phyloP scores from a whole-genome alignment of 225 moss, liverwort and hornwort species.

The Marchantia paleacea region DNA sequence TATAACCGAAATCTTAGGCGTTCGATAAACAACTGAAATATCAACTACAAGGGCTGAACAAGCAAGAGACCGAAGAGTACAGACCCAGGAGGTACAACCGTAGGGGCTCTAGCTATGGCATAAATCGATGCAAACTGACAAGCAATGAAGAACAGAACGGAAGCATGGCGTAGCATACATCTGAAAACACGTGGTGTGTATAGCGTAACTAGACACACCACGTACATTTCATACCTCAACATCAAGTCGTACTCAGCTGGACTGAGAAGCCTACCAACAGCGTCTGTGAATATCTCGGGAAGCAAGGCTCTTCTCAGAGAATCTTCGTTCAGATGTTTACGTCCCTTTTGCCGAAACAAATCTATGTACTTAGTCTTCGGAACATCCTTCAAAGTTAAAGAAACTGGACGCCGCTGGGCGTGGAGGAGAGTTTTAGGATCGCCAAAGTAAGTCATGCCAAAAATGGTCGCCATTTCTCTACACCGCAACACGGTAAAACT shows the following conservation, averaged over 20 bases:
- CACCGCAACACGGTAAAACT: neutral
- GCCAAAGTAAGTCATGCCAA: conserved; percentile 44
- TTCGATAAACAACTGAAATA: too few species aligned
- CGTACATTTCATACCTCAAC: conserved; percentile 28
- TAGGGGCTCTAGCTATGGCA: too few species aligned
- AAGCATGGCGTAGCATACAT: too few species aligned
- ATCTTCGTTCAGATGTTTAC: conserved; percentile 34
- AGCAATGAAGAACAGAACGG: too few species aligned
- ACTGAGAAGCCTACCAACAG: conserved; percentile 35
- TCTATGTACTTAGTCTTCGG: conserved; percentile 26
- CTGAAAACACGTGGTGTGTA: too few species aligned
- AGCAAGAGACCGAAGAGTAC: too few species aligned
- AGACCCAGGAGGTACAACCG: too few species aligned
- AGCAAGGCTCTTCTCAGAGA: conserved; percentile 37
- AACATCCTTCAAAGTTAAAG: conserved; percentile 20
- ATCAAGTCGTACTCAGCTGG: conserved; percentile 36
- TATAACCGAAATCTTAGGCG: too few species aligned
- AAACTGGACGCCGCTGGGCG: conserved; percentile 27
- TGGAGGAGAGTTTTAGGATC: conserved; percentile 39
- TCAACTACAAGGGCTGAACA: too few species aligned
- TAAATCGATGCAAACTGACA: too few species aligned
- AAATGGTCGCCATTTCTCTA: conserved; percentile 43
- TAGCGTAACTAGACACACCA: too few species aligned
- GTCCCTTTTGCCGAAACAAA: conserved; percentile 35
- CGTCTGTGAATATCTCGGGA: conserved; percentile 42